Evolutionary conservation across 371 early-diverging fungal genomes (phyloP).

Genomic region (Syncephalastrum sp.): DNA sequence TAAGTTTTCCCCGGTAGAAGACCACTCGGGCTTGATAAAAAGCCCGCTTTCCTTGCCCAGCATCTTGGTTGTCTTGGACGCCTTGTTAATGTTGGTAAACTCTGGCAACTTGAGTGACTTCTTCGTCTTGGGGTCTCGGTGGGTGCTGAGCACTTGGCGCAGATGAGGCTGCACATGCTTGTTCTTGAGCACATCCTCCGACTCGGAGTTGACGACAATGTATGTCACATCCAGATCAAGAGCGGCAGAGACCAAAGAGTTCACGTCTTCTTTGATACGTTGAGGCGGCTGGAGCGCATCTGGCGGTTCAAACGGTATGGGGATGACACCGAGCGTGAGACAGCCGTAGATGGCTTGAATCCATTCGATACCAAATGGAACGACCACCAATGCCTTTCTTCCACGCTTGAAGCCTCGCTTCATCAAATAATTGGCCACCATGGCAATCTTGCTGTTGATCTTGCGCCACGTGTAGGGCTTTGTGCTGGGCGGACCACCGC

Average conservation of each 20-base stretch:
- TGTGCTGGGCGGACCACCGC: conserved; percentile 37
- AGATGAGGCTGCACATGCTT: conserved; percentile 44
- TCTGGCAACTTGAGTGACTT: conserved; percentile 37
- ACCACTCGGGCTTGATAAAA: conserved; percentile 45
- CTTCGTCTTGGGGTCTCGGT: conserved; percentile 26
- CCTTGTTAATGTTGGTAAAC: conserved; percentile 56
- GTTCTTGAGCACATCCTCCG: conserved; percentile 66
- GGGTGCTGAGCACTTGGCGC: conserved; percentile 18
- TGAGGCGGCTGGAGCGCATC: conserved; percentile 47
- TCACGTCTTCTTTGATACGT: conserved; percentile 70
- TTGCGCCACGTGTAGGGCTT: conserved; percentile 72
- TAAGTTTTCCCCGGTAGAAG: conserved; percentile 16
- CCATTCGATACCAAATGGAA: conserved; percentile 74
- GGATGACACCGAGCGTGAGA: conserved; percentile 72
- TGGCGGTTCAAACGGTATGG: conserved; percentile 70
- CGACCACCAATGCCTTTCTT: conserved; percentile 65
- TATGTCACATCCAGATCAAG: conserved; percentile 56
- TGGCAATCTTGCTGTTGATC: conserved; percentile 66
- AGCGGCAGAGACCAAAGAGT: conserved; percentile 56
- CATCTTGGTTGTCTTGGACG: conserved; percentile 51
- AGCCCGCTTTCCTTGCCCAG: conserved; percentile 61
- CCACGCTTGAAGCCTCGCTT: conserved; percentile 57
- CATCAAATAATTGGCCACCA: conserved; percentile 61
- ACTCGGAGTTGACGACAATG: conserved; percentile 61
- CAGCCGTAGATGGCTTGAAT: conserved; percentile 79